These are phyloP conservation scores for Scutellaria galericulata DNA, from an alignment of 257 asterid genomes.

Conservation along the genomic window DNA sequence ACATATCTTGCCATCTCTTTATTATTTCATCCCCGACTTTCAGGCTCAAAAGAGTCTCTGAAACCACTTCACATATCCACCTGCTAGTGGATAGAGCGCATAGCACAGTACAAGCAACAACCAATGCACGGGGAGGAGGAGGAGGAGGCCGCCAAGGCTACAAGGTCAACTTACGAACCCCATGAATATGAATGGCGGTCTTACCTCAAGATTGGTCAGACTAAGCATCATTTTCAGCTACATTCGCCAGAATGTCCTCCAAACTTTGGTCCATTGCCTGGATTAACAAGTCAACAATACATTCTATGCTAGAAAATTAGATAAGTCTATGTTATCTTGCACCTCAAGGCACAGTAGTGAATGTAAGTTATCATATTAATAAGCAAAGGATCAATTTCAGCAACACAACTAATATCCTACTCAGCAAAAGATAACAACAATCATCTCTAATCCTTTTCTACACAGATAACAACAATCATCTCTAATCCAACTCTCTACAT, in stretches of 20 bases:
- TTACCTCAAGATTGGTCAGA: neutral
- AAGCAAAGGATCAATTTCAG: neutral
- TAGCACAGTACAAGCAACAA: neutral
- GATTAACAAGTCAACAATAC: conserved; percentile 20
- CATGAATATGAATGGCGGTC: neutral
- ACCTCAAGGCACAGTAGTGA: neutral
- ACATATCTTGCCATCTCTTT: neutral
- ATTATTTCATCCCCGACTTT: neutral
- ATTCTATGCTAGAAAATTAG: conserved; percentile 2
- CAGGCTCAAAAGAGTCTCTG: neutral
- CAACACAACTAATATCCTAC: neutral
- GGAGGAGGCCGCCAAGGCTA: conserved; percentile 1
- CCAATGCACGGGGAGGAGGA: neutral
- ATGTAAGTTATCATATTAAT: neutral
- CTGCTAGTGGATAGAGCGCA: neutral
- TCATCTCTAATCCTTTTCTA: too few species aligned
- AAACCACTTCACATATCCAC: neutral
- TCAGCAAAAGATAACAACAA: neutral
- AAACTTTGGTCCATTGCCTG: conserved; percentile 34
- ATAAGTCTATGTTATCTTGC: neutral
- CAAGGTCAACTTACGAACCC: conserved; percentile 8
- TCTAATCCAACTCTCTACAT: too few species aligned
- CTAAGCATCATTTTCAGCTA: conserved; percentile 26
- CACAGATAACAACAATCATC: too few species aligned
- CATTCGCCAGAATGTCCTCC: conserved; percentile 19